Conservation (phyloP, 2,329 filamentous ascomycete genomes). For the Paecilomyces dactylethromorphus region DNA sequence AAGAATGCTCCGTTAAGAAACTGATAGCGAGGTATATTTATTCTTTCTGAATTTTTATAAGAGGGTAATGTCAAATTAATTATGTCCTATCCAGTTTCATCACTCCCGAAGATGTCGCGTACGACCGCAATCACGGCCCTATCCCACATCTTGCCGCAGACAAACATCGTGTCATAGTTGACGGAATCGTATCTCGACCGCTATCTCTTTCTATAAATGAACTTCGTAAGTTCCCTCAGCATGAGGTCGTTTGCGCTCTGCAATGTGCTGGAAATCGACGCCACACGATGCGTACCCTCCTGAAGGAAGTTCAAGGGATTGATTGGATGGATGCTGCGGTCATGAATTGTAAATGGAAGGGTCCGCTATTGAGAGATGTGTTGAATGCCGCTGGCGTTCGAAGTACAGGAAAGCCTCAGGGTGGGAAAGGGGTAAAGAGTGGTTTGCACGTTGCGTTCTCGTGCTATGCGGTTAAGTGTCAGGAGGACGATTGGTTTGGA, state of each 20-base stretch:
- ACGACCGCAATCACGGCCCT: conserved; percentile 53
- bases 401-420: conserved; percentile 15
- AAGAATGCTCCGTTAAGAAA: conserved; percentile 22
- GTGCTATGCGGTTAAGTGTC: conserved; percentile 45
- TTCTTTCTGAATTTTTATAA: not conserved
- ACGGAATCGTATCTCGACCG: conserved; percentile 41
- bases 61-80: not conserved
- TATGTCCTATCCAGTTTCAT: conserved; percentile 38
- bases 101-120: conserved; percentile 44
- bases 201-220: conserved; percentile 42
- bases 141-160: conserved; percentile 43
- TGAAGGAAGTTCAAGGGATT: conserved; percentile 54
- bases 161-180: conserved; percentile 40
- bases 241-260: conserved; percentile 50
- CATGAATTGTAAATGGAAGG: conserved; percentile 55
- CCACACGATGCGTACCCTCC: conserved; percentile 53
- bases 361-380: conserved; percentile 48
- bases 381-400: conserved; percentile 41
- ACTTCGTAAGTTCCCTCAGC: conserved; percentile 45
- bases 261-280: conserved; percentile 57
- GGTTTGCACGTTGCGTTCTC: conserved; percentile 50
- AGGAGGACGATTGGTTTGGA: conserved; percentile 56
- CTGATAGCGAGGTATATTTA: conserved; percentile 20
- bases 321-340: conserved; percentile 56
- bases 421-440: conserved; percentile 3